These are phyloP conservation scores for Amesomyces nigricolor DNA, from an alignment of 2,329 filamentous ascomycete species.

Conservation along the genomic window DNA sequence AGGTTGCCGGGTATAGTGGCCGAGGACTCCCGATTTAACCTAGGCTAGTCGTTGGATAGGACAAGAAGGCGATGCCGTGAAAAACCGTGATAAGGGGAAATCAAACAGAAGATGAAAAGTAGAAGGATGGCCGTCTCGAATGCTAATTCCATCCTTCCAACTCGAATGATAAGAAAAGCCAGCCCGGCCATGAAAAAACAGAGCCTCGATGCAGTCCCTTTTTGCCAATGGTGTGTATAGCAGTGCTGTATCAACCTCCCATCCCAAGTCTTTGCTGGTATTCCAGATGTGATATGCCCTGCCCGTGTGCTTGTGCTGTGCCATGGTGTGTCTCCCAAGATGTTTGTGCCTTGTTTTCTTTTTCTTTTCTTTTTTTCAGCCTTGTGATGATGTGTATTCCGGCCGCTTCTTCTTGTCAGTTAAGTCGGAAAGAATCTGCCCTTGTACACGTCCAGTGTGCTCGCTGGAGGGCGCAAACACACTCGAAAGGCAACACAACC, in stretches of 20 bases:
- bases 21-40: no score
- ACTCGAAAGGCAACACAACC: background rate
- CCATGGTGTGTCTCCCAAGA: conserved; percentile 10
- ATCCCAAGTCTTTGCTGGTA: conserved; percentile 17
- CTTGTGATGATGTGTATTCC: background rate
- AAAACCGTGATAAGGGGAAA: background rate
- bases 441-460: background rate
- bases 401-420: background rate
- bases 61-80: no score
- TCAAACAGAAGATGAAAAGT: background rate
- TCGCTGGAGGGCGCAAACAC: background rate
- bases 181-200: background rate
- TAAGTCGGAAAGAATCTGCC: background rate
- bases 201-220: conserved; percentile 15
- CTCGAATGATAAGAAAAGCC: conserved; percentile 5
- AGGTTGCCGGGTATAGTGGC: no score
- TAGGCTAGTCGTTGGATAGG: no score
- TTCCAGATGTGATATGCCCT: background rate
- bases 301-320: conserved; percentile 3
- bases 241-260: conserved; percentile 11
- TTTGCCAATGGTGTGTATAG: conserved; percentile 12
- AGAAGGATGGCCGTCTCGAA: background rate
- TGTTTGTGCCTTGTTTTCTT: conserved; percentile 10
- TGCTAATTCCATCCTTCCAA: conserved; percentile 6
- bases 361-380: background rate